Conservation (phyloP, 177 flowering plant genomes). For the Vitis hybrid region DNA sequence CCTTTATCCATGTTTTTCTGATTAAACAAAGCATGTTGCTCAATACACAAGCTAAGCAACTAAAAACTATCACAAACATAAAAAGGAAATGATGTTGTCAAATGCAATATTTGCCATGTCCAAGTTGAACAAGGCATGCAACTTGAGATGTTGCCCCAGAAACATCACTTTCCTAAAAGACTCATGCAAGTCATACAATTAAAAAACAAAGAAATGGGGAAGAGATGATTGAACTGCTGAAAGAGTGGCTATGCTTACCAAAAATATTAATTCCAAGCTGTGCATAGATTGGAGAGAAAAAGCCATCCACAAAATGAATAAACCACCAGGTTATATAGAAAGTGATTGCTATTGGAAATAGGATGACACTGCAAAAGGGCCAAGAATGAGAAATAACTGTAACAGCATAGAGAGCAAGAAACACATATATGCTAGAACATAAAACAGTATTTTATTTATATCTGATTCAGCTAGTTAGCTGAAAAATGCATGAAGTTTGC, state of each 20-base stretch:
- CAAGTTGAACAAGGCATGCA: too few species aligned
- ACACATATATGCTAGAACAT: not conserved
- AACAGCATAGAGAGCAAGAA: not conserved
- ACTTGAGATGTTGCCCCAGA: too few species aligned
- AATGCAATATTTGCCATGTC: too few species aligned
- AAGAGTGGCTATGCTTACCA: constrained; percentile 35
- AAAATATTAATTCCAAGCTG: constrained; percentile 64
- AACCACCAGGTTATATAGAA: constrained; percentile 72
- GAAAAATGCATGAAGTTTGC: too few species aligned
- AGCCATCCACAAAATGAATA: constrained; percentile 64
- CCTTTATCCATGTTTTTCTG: too few species aligned
- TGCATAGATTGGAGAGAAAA: constrained; percentile 64
- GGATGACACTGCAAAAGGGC: constrained; percentile 51
- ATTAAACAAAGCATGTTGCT: too few species aligned
- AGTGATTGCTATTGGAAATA: constrained; percentile 58
- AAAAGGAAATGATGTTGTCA: too few species aligned
- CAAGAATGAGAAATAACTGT: constrained; percentile 8
- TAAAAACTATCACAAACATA: too few species aligned
- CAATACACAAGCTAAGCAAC: too few species aligned
- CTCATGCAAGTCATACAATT: not conserved
- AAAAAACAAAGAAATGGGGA: not conserved
- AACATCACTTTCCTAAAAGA: too few species aligned
- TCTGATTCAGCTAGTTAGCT: too few species aligned
- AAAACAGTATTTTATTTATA: not conserved
- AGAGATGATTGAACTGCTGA: not conserved